Base-by-base conservation (phyloP, 192 early-diverging fungal genomes). In the Rhizophagus clarus region DNA sequence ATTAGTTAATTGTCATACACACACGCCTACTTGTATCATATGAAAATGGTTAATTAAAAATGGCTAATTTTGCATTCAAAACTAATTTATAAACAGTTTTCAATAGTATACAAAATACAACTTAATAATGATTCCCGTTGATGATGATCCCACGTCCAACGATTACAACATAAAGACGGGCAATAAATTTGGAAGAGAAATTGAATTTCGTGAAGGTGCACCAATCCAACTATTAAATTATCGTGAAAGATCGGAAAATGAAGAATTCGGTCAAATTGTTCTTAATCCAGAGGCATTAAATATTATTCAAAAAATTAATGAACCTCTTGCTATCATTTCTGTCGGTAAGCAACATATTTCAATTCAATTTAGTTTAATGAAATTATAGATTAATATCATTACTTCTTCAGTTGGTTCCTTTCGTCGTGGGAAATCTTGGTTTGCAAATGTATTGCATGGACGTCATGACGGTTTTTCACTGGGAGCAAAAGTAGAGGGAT, bases 401-500 rank as follows among this genome's bases (percentile, higher is more conserved):
- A 14, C 10, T 1, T 42, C n/a, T 17, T 6, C 20, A 71, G 74
- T 45, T 24, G 74, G 74, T 29, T 32, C 74, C 26, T 75, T 10
- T 75, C 74, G 74, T 45, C 51, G 56, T 20, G 74, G 74, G 2
- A 75, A 75, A 75, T 75, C 74, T 20, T 75, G 31, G 24, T 75
- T 61, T 4, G 74, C 74, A 14, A 75, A 75, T 28, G 34, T 37
- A 6, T 75, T 75, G 28, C 51, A 45, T 10, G 74, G 74, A 3
- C 51, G 56, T 32, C 74, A 75, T 75, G 74, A 75, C 31, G 74
- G 74, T 5, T 75, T 75, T 28, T 8, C 5, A 11, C 51, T 75
- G 6, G 74, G 56, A 11, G 7, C 74, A 28, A 40, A 26, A 75
- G 74, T 61, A 3, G 28, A 20, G 8, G 74, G 74, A 17, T 75